A percentile compares a stretch with the other conserved stretches of the same genome.
Conservation (phyloP, 2,329 filamentous ascomycete genomes). For the Penicillium sp. region DNA sequence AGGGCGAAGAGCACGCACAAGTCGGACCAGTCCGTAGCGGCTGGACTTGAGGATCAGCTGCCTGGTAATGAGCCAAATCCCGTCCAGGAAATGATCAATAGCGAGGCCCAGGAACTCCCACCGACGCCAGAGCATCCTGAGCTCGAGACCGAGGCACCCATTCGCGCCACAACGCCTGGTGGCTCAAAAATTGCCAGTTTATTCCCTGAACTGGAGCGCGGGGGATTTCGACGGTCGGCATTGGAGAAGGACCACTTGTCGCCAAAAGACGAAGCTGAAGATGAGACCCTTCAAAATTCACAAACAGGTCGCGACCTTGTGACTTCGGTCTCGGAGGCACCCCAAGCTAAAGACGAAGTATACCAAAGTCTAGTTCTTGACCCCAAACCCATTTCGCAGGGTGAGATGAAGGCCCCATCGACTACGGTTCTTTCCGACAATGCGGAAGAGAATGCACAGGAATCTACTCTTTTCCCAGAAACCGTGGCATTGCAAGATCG, state of each 20-base stretch:
- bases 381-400: conserved; percentile 4
- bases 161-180: conserved; percentile 16
- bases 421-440: not conserved
- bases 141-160: conserved; percentile 16
- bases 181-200: conserved; percentile 28
- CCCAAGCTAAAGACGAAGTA: conserved; percentile 27
- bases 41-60: conserved; percentile 7
- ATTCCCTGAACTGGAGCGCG: conserved; percentile 33
- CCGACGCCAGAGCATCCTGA: conserved; percentile 1
- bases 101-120: conserved; percentile 5
- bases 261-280: conserved; percentile 37
- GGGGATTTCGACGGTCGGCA: conserved; percentile 24
- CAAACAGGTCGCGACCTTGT: conserved; percentile 41
- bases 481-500: conserved; percentile 10
- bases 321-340: conserved; percentile 42
- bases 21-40: conserved; percentile 13
- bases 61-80: conserved; percentile 9
- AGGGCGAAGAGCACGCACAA: conserved; percentile 28
- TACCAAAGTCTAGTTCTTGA: conserved; percentile 41
- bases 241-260: conserved; percentile 17
- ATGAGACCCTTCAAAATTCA: conserved; percentile 29
- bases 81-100: conserved; percentile 1
- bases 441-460: conserved; percentile 5
- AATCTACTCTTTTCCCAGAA: conserved; percentile 5
- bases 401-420: conserved; percentile 3